Evolutionary conservation across 345 rosid species (phyloP).

Genomic region (Acer saccharum): DNA sequence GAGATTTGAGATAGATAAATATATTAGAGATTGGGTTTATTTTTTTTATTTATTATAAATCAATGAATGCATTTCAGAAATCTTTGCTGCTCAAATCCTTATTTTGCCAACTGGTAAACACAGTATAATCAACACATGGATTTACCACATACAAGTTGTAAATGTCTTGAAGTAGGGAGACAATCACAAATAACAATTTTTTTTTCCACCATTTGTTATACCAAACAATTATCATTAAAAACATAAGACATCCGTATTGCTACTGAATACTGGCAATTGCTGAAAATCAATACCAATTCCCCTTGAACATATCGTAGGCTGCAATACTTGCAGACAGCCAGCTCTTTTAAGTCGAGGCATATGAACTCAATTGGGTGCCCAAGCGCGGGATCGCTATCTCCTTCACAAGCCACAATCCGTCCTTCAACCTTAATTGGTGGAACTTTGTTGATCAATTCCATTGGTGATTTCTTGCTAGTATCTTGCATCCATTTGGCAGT

Average conservation of each 20-base stretch:
- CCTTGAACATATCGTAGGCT: constrained; percentile 85
- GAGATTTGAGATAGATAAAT: no score
- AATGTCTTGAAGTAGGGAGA: neutral
- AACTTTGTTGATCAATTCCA: constrained; percentile 97
- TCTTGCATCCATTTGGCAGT: no score
- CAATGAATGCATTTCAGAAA: neutral
- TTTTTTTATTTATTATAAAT: no score
- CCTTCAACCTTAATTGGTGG: constrained; percentile 96
- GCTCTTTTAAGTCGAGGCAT: constrained; percentile 84
- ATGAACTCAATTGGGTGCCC: constrained; percentile 99
- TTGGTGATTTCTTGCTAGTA: constrained; percentile 88
- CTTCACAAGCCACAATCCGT: constrained; percentile 96
- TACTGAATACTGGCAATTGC: neutral
- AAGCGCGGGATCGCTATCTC: constrained; percentile 84
- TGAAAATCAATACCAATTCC: neutral
- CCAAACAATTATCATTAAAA: neutral
- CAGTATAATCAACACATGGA: neutral
- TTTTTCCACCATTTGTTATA: neutral
- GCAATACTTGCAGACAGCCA: constrained; percentile 96
- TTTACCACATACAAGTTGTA: neutral
- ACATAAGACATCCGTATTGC: neutral
- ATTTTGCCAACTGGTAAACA: neutral
- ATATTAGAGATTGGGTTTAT: no score
- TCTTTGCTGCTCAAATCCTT: neutral
- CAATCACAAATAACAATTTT: neutral